Evolutionary conservation across 176 grass and related monocot species (phyloP).

Genomic region (Saccharum spontaneum): DNA sequence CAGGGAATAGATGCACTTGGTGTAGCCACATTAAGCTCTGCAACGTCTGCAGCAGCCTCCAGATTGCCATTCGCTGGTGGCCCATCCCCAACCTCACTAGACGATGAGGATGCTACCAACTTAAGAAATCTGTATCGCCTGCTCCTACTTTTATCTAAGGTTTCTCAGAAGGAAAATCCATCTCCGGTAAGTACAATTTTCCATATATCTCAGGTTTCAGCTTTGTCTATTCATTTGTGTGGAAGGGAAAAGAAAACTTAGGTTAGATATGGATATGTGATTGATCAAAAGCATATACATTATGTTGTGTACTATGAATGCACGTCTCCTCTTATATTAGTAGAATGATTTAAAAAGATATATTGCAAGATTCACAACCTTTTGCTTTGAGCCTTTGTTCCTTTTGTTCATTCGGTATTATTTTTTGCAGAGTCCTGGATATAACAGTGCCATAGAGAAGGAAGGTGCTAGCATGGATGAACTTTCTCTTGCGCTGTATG

Average conservation of each 20-base stretch:
- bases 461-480: conserved; percentile 43
- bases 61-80: conserved; percentile 60
- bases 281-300: not conserved
- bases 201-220: conserved; percentile 1
- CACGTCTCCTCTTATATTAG: not conserved
- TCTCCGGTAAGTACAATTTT: conserved; percentile 52
- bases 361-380: conserved; percentile 20
- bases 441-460: conserved; percentile 40
- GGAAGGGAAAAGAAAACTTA: conserved; percentile 16
- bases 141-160: conserved; percentile 63
- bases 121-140: conserved; percentile 80
- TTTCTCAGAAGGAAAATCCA: conserved; percentile 56
- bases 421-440: conserved; percentile 51
- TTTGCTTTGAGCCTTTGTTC: not conserved
- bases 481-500: conserved; percentile 72
- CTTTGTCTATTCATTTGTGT: not conserved
- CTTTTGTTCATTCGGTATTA: conserved; percentile 21
- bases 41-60: conserved; percentile 67
- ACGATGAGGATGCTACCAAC: conserved; percentile 66
- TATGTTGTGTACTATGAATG: not conserved
- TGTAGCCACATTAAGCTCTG: conserved; percentile 69
- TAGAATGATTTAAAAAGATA: not conserved
- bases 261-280: conserved; percentile 6
- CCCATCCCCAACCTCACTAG: conserved; percentile 46
- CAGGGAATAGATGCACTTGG: conserved; percentile 94